phyloP scores from a whole-genome alignment of 352 stramenopile species.

The Globisporangium paddicum region DNA sequence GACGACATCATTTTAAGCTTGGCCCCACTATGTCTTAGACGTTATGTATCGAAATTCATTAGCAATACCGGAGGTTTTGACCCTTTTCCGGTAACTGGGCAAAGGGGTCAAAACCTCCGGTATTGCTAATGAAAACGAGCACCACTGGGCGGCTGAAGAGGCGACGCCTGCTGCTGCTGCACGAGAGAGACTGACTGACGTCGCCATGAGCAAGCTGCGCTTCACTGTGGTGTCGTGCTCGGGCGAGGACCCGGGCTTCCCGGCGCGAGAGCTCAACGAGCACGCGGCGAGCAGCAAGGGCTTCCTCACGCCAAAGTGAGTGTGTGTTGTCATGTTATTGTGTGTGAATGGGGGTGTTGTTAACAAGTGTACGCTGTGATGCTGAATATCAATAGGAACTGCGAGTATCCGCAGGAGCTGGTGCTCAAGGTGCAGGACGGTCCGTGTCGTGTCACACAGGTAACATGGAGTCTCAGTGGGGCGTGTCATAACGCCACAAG shows the following conservation, averaged over 20 bases:
- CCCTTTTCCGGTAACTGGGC: too few species aligned
- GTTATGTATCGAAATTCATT: too few species aligned
- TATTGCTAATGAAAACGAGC: too few species aligned
- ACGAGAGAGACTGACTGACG: not conserved
- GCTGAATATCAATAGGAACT: slow-evolving; percentile 50
- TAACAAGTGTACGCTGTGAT: not conserved
- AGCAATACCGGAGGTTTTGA: too few species aligned
- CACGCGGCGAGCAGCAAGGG: slow-evolving; percentile 55
- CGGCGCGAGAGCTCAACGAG: slow-evolving; percentile 79
- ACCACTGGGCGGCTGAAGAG: too few species aligned
- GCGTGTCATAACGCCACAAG: not conserved
- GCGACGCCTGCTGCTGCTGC: not conserved
- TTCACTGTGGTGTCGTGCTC: slow-evolving; percentile 84
- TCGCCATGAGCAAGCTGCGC: slow-evolving; percentile 75
- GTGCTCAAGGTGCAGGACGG: slow-evolving; percentile 78
- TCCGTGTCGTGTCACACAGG: slow-evolving; percentile 62
- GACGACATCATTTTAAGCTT: too few species aligned
- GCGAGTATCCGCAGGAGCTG: slow-evolving; percentile 92
- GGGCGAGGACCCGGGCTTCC: slow-evolving; percentile 84
- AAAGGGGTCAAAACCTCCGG: too few species aligned
- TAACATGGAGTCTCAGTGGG: slow-evolving; percentile 5
- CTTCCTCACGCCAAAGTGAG: slow-evolving; percentile 78
- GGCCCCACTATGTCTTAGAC: too few species aligned
- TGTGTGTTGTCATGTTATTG: not conserved
- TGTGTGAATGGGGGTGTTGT: not conserved